Conservation (phyloP, 2,329 filamentous ascomycete species). For the Didymella sp. region DNA sequence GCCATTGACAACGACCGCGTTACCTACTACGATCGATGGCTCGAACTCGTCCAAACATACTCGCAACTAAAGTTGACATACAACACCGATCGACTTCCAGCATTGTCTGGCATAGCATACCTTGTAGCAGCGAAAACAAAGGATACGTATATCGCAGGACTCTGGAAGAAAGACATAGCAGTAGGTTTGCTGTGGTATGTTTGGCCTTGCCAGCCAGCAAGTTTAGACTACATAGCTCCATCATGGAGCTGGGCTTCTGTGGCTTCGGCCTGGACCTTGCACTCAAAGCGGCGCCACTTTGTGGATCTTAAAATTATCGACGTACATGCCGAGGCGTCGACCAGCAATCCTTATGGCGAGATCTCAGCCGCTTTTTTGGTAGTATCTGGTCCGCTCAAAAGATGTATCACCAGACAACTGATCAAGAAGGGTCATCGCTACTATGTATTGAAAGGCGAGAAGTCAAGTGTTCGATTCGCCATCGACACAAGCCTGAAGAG, state of each 20-base stretch:
- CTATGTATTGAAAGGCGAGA: not conserved
- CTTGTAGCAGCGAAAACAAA: constrained; percentile 13
- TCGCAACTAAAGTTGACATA: constrained; percentile 14
- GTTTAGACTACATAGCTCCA: not conserved
- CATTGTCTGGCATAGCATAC: constrained; percentile 12
- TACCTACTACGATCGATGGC: constrained; percentile 12
- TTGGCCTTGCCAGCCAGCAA: not conserved
- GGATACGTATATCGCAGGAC: constrained; percentile 16
- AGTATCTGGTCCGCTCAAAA: constrained; percentile 10
- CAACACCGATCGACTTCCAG: constrained; percentile 12
- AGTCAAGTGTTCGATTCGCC: constrained; percentile 1
- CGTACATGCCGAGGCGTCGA: not conserved
- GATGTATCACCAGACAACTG: not conserved
- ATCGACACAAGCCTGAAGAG: constrained; percentile 1
- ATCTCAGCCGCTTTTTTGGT: constrained; percentile 3
- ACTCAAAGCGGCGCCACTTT: constrained; percentile 4
- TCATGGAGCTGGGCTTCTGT: constrained; percentile 17
- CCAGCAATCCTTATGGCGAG: constrained; percentile 15
- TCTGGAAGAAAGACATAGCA: constrained; percentile 13
- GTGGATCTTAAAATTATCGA: not conserved
- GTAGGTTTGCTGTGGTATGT: constrained; percentile 18
- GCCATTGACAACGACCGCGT: not conserved
- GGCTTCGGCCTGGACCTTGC: not conserved
- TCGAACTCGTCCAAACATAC: constrained; percentile 11
- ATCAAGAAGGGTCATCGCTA: constrained; percentile 10